Percentiles rank a stretch among this genome's conserved stretches.
These are phyloP conservation scores for Geotrichum carabidarum DNA, from an alignment of 1,139 yeast species.

Conservation along the genomic window DNA sequence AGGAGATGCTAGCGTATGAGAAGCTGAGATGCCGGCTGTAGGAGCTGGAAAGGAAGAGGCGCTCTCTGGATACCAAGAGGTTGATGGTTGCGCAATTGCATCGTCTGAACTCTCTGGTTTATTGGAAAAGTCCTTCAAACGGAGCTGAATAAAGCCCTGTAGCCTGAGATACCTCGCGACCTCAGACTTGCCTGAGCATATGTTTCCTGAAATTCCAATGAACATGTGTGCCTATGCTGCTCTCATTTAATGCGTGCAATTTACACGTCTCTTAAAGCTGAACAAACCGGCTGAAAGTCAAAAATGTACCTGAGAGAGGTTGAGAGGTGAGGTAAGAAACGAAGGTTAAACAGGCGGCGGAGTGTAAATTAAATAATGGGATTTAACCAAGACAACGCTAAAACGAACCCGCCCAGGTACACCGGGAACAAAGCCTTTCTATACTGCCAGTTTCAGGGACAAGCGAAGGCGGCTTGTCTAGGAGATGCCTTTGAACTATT, in stretches of 20 bases:
- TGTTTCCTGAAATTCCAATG: slow-evolving; percentile 70
- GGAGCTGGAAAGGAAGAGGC: neutral
- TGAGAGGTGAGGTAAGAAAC: neutral
- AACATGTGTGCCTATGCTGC: slow-evolving; percentile 46
- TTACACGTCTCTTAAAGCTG: neutral
- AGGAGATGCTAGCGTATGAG: neutral
- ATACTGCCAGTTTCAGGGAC: no score
- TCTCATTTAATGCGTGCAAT: neutral
- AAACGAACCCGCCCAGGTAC: no score
- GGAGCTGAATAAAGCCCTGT: slow-evolving; percentile 49
- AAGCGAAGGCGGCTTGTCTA: no score
- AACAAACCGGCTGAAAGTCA: no score
- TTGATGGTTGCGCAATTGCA: neutral
- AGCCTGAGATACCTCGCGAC: slow-evolving; percentile 54
- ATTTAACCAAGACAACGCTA: no score
- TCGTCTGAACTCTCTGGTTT: slow-evolving; percentile 5
- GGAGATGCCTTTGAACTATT: no score
- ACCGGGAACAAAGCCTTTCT: no score
- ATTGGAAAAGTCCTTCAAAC: slow-evolving; percentile 15
- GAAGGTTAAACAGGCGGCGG: neutral
- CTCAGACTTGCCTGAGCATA: slow-evolving; percentile 64
- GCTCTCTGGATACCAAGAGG: neutral
- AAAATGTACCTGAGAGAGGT: neutral
- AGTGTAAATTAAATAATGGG: neutral
- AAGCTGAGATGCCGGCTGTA: neutral